Conservation (phyloP, 352 stramenopile species). For the Pythium phragmiticola region DNA sequence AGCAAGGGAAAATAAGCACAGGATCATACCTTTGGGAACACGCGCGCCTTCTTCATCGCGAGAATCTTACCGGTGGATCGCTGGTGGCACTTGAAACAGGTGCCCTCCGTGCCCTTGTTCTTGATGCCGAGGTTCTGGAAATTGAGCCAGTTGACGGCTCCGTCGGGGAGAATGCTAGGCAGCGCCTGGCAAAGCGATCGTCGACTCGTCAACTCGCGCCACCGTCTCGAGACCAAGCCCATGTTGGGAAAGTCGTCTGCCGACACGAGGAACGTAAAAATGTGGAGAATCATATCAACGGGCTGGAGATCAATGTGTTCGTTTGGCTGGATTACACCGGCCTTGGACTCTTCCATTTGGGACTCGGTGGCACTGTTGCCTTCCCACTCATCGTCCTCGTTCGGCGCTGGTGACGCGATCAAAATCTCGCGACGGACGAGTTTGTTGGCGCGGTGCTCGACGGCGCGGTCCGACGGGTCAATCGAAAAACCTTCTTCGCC, state of each 20-base stretch:
- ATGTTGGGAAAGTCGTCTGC: slow-evolving; percentile 70
- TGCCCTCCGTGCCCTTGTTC: slow-evolving; percentile 89
- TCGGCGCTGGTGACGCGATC: slow-evolving; percentile 72
- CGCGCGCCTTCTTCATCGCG: slow-evolving; percentile 86
- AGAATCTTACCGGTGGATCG: slow-evolving; percentile 82
- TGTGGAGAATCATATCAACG: slow-evolving; percentile 86
- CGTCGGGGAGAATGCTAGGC: slow-evolving; percentile 61
- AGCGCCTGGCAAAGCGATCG: slow-evolving; percentile 71
- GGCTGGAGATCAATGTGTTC: slow-evolving; percentile 86
- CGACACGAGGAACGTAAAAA: slow-evolving; percentile 84
- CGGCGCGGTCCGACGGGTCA: slow-evolving; percentile 76
- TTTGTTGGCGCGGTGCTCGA: slow-evolving; percentile 84
- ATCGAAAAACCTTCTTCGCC: slow-evolving; percentile 85
- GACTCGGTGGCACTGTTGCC: slow-evolving; percentile 29
- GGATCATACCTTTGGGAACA: slow-evolving; percentile 76
- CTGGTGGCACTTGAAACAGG: slow-evolving; percentile 86
- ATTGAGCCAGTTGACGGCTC: slow-evolving; percentile 84
- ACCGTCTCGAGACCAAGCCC: slow-evolving; percentile 74
- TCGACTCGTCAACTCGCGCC: slow-evolving; percentile 74
- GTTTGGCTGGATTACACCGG: slow-evolving; percentile 36
- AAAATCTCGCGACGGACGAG: slow-evolving; percentile 82
- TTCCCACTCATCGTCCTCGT: slow-evolving; percentile 82
- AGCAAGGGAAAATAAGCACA: background rate
- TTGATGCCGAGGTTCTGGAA: slow-evolving; percentile 90
- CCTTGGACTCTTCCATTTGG: slow-evolving; percentile 36